phyloP scores from a whole-genome alignment of 1,284 basidiomycete species.

The Pholiota adiposa region DNA sequence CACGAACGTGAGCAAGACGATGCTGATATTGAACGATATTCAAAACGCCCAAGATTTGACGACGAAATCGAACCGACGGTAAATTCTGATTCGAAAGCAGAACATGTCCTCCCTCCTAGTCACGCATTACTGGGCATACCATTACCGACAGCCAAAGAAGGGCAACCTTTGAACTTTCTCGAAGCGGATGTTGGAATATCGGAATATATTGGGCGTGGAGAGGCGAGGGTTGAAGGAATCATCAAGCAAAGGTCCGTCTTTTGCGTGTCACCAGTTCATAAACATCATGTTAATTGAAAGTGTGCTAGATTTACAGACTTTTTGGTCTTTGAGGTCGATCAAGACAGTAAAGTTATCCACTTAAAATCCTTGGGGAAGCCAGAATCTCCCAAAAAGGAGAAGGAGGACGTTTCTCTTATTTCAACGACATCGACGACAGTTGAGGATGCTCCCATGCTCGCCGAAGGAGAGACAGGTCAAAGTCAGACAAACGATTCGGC shows the following conservation, averaged over 20 bases:
- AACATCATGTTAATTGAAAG: not conserved
- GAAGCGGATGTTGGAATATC: conserved; percentile 92
- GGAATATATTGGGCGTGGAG: conserved; percentile 77
- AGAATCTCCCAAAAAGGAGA: conserved; percentile 46
- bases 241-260: conserved; percentile 92
- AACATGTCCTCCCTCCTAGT: conserved; percentile 72
- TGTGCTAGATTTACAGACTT: conserved; percentile 88
- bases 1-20: conserved; percentile 61
- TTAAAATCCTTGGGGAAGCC: conserved; percentile 79
- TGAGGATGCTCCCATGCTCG: not conserved
- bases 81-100: conserved; percentile 25
- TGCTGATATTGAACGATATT: conserved; percentile 45
- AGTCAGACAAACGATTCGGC: not conserved
- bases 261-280: not conserved
- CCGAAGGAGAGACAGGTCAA: not conserved
- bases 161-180: conserved; percentile 61
- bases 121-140: conserved; percentile 65
- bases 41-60: conserved; percentile 62
- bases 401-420: not conserved
- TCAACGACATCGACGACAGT: not conserved
- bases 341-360: conserved; percentile 78
- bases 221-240: conserved; percentile 83
- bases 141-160: conserved; percentile 49
- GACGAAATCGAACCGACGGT: conserved; percentile 23
- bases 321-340: conserved; percentile 87